phyloP scores from a whole-genome alignment of 2,329 filamentous ascomycete genomes.

The Neodidymelliopsis sp. region DNA sequence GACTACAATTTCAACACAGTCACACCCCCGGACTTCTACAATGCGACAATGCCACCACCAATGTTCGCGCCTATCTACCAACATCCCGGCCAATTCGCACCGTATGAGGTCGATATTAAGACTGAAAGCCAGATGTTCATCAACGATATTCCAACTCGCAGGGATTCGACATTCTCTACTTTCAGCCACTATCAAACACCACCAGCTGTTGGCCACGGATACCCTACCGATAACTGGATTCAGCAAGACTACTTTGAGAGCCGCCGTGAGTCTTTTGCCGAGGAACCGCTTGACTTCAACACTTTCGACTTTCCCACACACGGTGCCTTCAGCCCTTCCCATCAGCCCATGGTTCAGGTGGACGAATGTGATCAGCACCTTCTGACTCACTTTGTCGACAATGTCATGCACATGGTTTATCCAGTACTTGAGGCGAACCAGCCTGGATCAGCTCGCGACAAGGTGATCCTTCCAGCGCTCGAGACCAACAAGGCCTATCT shows the following conservation, averaged over 20 bases:
- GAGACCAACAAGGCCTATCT: conserved; percentile 93
- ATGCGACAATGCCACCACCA: conserved; percentile 64
- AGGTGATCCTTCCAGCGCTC: conserved; percentile 85
- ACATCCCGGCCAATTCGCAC: conserved; percentile 69
- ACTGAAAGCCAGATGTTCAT: conserved; percentile 94
- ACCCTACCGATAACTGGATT: conserved; percentile 75
- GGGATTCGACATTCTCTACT: conserved; percentile 87
- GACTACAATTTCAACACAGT: conserved; percentile 72
- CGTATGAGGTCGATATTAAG: conserved; percentile 95
- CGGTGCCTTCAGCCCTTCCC: conserved; percentile 64
- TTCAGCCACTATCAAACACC: conserved; percentile 91
- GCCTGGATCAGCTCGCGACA: conserved; percentile 79
- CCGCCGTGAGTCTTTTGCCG: conserved; percentile 69
- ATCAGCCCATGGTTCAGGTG: conserved; percentile 79
- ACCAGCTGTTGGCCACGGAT: conserved; percentile 71
- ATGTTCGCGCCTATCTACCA: conserved; percentile 53
- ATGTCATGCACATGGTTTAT: conserved; percentile 87
- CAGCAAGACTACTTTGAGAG: conserved; percentile 74
- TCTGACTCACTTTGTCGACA: conserved; percentile 88
- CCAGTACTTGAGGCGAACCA: conserved; percentile 91
- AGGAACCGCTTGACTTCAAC: conserved; percentile 70
- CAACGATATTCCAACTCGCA: conserved; percentile 84
- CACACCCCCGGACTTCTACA: conserved; percentile 64
- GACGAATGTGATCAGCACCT: conserved; percentile 87
- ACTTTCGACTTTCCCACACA: conserved; percentile 84